Evolutionary conservation across 2,329 filamentous ascomycete genomes (phyloP), one percentile per base, ranked within the genome.

Genomic region (Thelonectria discophora): DNA sequence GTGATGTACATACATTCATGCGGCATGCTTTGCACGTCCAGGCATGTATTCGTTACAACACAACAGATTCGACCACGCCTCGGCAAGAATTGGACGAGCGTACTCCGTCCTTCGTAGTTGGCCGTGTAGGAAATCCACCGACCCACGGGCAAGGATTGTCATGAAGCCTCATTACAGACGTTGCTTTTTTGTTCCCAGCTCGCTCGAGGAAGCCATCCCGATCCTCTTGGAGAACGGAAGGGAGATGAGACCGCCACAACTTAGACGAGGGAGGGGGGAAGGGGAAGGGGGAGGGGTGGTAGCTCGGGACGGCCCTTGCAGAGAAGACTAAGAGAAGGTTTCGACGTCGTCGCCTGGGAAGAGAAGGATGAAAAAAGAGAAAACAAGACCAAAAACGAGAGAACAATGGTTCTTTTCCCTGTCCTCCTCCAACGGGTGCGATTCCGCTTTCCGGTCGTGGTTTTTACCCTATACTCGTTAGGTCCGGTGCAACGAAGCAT

Each of bases 351-450:
- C n/a, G n/a, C n/a, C n/a, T n/a, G n/a, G n/a, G n/a, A n/a, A n/a
- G n/a, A n/a, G 43, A 13, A 21, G 7, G n/a, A 32, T 6, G 24
- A 18, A 52, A 18, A 52, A 58, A 13, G 59, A 64, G 61, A 60
- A 45, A 67, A 71, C 66, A 66, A 63, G 21, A 9, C 15, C 65
- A 65, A 66, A 58, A 49, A 68, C n/a, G n/a, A n/a, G n/a, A n/a
- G n/a, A n/a, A n/a, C n/a, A n/a, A n/a, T n/a, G n/a, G n/a, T n/a
- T n/a, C n/a, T n/a, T n/a, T n/a, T n/a, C n/a, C n/a, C n/a, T n/a
- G n/a, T n/a, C n/a, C n/a, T n/a, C n/a, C n/a, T n/a, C n/a, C n/a
- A n/a, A n/a, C n/a, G n/a, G n/a, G n/a, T n/a, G n/a, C n/a, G n/a
- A n/a, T n/a, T n/a, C n/a, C n/a, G n/a, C n/a, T n/a, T n/a, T n/a